Conservation (phyloP, 768 basidiomycete species). For the Leccinum truebloodii region DNA sequence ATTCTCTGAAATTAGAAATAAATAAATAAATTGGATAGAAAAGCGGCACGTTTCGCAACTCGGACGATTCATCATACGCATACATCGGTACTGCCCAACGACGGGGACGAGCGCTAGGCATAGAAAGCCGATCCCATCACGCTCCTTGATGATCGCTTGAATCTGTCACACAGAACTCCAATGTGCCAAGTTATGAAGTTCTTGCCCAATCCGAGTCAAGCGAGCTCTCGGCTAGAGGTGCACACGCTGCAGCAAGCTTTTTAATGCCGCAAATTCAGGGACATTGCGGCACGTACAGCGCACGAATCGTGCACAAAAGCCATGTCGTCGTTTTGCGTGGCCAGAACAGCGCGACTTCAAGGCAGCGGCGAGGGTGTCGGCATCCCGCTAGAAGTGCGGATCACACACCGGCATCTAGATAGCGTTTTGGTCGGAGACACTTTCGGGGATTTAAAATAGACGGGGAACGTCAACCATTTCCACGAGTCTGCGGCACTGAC, state of each 20-base stretch:
- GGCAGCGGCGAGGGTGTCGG: constrained; percentile 10
- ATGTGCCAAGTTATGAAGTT: background rate
- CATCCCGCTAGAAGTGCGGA: constrained; percentile 24
- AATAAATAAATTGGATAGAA: constrained; percentile 34
- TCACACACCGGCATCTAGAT: constrained; percentile 20
- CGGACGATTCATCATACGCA: constrained; percentile 3
- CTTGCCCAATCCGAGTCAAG: background rate
- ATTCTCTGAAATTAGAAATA: constrained; percentile 31
- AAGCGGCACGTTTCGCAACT: constrained; percentile 16
- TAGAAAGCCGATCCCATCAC: constrained; percentile 3
- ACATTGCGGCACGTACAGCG: background rate
- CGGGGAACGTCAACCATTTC: background rate
- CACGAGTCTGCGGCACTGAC: background rate
- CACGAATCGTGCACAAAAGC: constrained; percentile 3
- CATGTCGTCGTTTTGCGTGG: constrained; percentile 3
- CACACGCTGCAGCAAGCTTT: constrained; percentile 2
- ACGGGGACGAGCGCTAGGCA: constrained; percentile 3
- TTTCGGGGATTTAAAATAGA: constrained; percentile 14
- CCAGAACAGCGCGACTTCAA: background rate
- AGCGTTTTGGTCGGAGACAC: constrained; percentile 24
- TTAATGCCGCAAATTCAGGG: background rate
- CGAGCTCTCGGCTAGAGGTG: background rate
- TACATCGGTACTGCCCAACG: background rate
- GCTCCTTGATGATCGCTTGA: background rate
- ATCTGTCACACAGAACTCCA: background rate